Base-by-base conservation (phyloP, 1,284 basidiomycete genomes). In the Mycosarcoma mackinlayi region DNA sequence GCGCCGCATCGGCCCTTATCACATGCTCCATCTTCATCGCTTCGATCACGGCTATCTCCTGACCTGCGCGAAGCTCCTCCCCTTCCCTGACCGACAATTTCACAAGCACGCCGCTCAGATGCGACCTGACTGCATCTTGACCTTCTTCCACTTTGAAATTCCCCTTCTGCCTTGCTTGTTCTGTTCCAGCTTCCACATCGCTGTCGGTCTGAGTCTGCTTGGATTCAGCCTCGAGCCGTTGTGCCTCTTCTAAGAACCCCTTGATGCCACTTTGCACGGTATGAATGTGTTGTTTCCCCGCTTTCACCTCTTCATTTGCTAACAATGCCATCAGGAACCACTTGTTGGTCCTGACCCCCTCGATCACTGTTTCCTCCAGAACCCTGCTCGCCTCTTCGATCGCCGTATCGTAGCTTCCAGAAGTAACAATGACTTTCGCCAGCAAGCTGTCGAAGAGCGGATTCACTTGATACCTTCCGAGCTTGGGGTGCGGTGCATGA, bases 21-120 rank as follows among this genome's bases (percentile, higher is more conserved):
- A 63, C 60, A 24, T 83, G 78, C 76, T 90, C 89, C 6, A 87
- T 89, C 83, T 91, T 91, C 90, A 90, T 91, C 0, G 89, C 89
- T 77, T 90, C 89, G 16, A 91, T 84, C 21, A 90, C 84, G 5
- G 88, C 70, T 42, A 90, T 67, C 16, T 87, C 84, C 30, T 88
- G 85, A 10, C 87, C 86, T 0, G 83, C 83, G 11, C 80, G 62
- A 34, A 90, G 84, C 0, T 75, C 67, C 46, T 88, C 64, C 1
- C 69, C 73, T 38, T 50, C 49, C 24, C 42, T 30, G 14, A 69
- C 59, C 1, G 45, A 46, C 6, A 69, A 13, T n/a, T 65, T 60
- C 7, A 68, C 39, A 7, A 73, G 31, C 27, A 68, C 3, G 2
- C 65, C 65, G 6, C 48, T 42, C 19, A 73, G 35, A n/a, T 57